Evolutionary conservation across 345 rosid species (phyloP).

Genomic region (Hevea brasiliensis): DNA sequence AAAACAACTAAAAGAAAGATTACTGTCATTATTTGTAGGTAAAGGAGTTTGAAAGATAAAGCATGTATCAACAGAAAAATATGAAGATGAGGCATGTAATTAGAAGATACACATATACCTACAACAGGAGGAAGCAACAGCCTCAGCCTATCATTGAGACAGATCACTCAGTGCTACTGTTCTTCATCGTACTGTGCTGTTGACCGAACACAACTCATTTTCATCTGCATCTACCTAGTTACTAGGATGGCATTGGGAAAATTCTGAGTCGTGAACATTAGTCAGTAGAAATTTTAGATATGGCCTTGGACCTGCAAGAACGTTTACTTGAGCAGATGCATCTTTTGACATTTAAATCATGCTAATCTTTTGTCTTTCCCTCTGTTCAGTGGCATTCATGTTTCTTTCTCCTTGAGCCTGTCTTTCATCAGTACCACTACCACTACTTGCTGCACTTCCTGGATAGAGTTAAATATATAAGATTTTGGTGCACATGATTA

Average conservation of each 20-base stretch:
- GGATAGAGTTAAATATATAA: conserved; percentile 25
- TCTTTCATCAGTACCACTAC: conserved; percentile 58
- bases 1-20: not conserved
- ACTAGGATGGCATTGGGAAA: conserved; percentile 82
- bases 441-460: conserved; percentile 75
- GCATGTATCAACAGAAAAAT: not conserved
- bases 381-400: conserved; percentile 39
- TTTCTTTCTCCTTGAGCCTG: conserved; percentile 50
- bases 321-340: conserved; percentile 38
- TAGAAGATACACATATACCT: conserved; percentile 11
- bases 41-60: not conserved
- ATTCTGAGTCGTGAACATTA: conserved; percentile 36
- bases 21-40: conserved; percentile 14
- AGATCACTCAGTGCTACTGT: conserved; percentile 20
- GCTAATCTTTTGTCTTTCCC: conserved; percentile 60
- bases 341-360: conserved; percentile 57
- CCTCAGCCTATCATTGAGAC: conserved; percentile 15
- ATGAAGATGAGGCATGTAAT: not conserved
- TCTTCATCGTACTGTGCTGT: conserved; percentile 81
- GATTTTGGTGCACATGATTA: conserved; percentile 14
- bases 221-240: conserved; percentile 79
- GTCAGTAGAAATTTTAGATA: conserved; percentile 22
- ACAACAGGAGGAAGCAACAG: conserved; percentile 12
- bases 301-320: conserved; percentile 41
- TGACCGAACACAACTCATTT: conserved; percentile 60